These are phyloP conservation scores for Maudiozyma serrabonitensis DNA, from an alignment of 805 yeast species.

Conservation along the genomic window DNA sequence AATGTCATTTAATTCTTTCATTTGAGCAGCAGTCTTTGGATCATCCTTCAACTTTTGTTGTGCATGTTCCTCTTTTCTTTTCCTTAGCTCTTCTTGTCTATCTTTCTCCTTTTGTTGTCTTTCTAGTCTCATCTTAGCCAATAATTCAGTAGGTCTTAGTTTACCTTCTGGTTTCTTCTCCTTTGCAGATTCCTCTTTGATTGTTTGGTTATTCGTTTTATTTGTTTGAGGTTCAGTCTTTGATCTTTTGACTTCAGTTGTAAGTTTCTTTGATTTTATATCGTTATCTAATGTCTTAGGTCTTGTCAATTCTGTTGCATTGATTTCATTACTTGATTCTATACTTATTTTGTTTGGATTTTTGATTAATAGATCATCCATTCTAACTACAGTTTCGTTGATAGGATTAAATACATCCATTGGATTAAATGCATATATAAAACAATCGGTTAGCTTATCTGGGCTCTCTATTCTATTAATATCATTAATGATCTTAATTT, in stretches of 20 bases:
- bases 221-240: conserved; percentile 4
- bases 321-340: neutral
- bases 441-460: conserved; percentile 20
- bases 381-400: conserved; percentile 11
- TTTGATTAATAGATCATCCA: conserved; percentile 10
- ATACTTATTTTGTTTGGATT: conserved; percentile 12
- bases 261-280: neutral
- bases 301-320: neutral
- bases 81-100: conserved; percentile 21
- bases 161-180: conserved; percentile 16
- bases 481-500: conserved; percentile 17
- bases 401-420: conserved; percentile 20
- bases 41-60: conserved; percentile 10
- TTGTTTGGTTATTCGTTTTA: neutral
- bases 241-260: neutral
- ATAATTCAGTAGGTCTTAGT: conserved; percentile 24
- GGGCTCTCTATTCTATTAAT: conserved; percentile 9
- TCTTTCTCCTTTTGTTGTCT: conserved; percentile 24
- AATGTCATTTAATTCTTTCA: conserved; percentile 21
- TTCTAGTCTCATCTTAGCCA: conserved; percentile 25
- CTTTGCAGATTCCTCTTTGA: conserved; percentile 3
- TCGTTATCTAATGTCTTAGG: conserved; percentile 9
- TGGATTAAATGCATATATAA: conserved; percentile 28
- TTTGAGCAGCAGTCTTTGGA: conserved; percentile 23
- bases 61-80: conserved; percentile 14